Evolutionary conservation across 257 asterid genomes (phyloP).

Genomic region (Thymus quinquecostatus): DNA sequence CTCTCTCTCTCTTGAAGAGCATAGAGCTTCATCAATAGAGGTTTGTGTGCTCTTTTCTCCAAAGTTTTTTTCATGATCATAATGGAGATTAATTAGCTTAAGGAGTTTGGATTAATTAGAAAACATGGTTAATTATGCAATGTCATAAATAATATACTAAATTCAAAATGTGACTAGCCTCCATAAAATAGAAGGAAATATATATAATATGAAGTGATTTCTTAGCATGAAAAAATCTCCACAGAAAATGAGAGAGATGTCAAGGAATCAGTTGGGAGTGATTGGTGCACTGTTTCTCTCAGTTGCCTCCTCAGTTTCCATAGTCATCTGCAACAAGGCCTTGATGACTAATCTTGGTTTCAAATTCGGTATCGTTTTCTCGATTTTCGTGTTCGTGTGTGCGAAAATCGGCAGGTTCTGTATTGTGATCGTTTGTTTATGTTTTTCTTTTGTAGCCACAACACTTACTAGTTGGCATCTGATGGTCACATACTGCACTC

Average conservation of each 20-base stretch:
- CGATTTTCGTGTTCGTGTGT: background rate
- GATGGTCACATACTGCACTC: conserved; percentile 91
- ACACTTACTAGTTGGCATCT: conserved; percentile 96
- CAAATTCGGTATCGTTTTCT: conserved; percentile 57
- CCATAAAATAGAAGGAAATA: background rate
- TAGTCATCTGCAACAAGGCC: conserved; percentile 92
- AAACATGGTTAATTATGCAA: conserved; percentile 2
- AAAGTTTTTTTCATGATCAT: conserved; percentile 6
- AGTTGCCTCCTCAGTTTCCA: conserved; percentile 88
- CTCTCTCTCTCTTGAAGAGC: conserved; percentile 5
- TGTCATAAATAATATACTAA: conserved; percentile 10
- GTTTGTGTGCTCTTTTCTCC: conserved; percentile 17
- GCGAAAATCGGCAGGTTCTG: background rate
- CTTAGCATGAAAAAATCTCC: background rate
- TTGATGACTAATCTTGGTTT: conserved; percentile 92
- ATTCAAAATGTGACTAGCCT: conserved; percentile 5
- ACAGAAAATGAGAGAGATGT: conserved; percentile 73
- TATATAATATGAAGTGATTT: background rate
- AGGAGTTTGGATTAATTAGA: background rate
- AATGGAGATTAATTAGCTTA: conserved; percentile 2
- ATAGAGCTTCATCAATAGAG: background rate
- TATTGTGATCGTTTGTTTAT: too few relatives aligned
- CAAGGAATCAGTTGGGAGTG: conserved; percentile 68
- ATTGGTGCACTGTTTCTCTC: conserved; percentile 78
- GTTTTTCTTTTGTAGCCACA: conserved; percentile 53